Conservation (phyloP, 1,284 basidiomycete genomes). For the Irpex lacteus region DNA sequence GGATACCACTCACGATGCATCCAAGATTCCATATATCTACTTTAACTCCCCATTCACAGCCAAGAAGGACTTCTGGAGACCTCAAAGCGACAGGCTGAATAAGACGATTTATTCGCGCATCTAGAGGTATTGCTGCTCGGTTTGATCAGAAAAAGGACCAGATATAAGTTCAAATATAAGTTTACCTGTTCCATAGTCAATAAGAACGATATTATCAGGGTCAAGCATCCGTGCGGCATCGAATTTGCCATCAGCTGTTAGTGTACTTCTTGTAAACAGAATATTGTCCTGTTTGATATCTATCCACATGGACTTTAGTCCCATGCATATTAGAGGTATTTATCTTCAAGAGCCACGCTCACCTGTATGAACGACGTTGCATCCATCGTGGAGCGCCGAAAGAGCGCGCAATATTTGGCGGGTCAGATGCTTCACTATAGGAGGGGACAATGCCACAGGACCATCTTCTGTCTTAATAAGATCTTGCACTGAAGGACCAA, state of each 20-base stretch:
- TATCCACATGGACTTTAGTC: neutral
- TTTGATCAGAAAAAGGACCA: neutral
- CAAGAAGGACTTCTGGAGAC: neutral
- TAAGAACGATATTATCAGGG: neutral
- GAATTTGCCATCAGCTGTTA: neutral
- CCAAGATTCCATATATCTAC: neutral
- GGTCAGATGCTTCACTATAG: neutral
- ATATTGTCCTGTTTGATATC: neutral
- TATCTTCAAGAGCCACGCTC: neutral
- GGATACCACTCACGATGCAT: neutral
- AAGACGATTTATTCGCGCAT: neutral
- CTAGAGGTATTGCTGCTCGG: neutral
- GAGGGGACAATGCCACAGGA: neutral
- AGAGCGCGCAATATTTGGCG: neutral
- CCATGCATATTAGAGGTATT: neutral
- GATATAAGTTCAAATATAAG: neutral
- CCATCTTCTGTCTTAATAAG: neutral
- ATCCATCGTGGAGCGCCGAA: neutral
- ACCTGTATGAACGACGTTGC: neutral
- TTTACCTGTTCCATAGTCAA: neutral
- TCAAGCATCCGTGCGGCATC: neutral
- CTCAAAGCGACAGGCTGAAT: neutral
- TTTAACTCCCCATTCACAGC: neutral
- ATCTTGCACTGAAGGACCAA: neutral
- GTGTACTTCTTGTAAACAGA: neutral